Conservation (phyloP, 2,329 filamentous ascomycete genomes). For the Alternaria sp. region DNA sequence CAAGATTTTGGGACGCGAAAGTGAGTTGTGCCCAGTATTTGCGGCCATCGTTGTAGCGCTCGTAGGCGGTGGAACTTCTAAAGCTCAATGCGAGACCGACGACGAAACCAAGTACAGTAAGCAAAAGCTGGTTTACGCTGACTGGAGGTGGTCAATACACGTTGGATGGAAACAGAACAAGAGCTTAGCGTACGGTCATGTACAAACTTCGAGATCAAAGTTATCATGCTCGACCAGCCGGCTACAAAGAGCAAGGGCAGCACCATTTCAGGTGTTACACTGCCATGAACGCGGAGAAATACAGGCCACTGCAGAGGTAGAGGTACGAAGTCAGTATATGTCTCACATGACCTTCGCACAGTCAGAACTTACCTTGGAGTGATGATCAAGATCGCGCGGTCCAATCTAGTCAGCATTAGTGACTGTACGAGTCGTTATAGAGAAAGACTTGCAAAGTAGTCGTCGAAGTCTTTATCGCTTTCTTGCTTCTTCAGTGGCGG, state of each 20-base stretch:
- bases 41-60: constrained; percentile 66
- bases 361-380: constrained; percentile 62
- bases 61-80: constrained; percentile 77
- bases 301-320: constrained; percentile 62
- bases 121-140: constrained; percentile 68
- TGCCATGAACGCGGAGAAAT: constrained; percentile 76
- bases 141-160: constrained; percentile 41
- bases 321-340: neutral
- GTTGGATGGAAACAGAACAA: neutral
- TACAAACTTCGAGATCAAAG: constrained; percentile 55
- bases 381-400: constrained; percentile 72
- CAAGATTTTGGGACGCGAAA: constrained; percentile 63
- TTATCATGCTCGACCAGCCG: constrained; percentile 71
- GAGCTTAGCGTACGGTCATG: constrained; percentile 28
- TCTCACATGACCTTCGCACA: neutral
- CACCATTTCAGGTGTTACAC: constrained; percentile 75
- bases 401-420: constrained; percentile 52
- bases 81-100: constrained; percentile 78
- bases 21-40: constrained; percentile 68
- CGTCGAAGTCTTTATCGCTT: constrained; percentile 43
- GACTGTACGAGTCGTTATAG: neutral
- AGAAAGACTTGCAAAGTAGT: constrained; percentile 46
- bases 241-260: constrained; percentile 69
- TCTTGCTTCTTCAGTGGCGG: constrained; percentile 28
- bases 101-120: constrained; percentile 81